Evolutionary conservation across 2,329 filamentous ascomycete species (phyloP).

Genomic region (Zasmidium citrigriseum): DNA sequence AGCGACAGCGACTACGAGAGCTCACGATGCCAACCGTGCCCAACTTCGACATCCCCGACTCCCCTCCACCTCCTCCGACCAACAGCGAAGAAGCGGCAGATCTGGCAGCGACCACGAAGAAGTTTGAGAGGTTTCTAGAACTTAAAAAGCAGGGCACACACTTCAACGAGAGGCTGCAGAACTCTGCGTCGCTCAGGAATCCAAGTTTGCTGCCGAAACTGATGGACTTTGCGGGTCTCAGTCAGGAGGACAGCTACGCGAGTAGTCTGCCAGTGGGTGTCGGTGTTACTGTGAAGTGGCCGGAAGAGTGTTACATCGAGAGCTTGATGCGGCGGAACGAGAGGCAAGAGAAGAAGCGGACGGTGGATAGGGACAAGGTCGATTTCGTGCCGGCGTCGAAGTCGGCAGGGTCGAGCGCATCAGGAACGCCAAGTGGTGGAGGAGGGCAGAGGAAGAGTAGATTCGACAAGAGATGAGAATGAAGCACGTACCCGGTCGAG

Average conservation of each 20-base stretch:
- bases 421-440: conserved; percentile 5
- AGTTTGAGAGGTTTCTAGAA: conserved; percentile 72
- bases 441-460: conserved; percentile 13
- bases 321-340: conserved; percentile 34
- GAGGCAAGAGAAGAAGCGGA: conserved; percentile 41
- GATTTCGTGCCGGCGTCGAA: conserved; percentile 33
- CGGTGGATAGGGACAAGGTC: conserved; percentile 31
- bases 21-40: conserved; percentile 73
- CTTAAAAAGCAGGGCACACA: conserved; percentile 77
- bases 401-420: conserved; percentile 9
- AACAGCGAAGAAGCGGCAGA: conserved; percentile 31
- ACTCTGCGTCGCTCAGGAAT: conserved; percentile 68
- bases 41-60: conserved; percentile 73
- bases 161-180: conserved; percentile 74
- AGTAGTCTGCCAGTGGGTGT: conserved; percentile 53
- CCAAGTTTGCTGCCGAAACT: conserved; percentile 72
- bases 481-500: no score
- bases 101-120: conserved; percentile 55
- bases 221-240: conserved; percentile 66
- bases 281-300: conserved; percentile 43
- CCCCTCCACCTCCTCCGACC: conserved; percentile 58
- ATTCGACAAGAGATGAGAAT: conserved; percentile 14
- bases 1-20: conserved; percentile 65
- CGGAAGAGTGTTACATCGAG: conserved; percentile 46
- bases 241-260: conserved; percentile 62